Base-by-base conservation (phyloP, 1,284 basidiomycete genomes). In the Phlebopus sp. region DNA sequence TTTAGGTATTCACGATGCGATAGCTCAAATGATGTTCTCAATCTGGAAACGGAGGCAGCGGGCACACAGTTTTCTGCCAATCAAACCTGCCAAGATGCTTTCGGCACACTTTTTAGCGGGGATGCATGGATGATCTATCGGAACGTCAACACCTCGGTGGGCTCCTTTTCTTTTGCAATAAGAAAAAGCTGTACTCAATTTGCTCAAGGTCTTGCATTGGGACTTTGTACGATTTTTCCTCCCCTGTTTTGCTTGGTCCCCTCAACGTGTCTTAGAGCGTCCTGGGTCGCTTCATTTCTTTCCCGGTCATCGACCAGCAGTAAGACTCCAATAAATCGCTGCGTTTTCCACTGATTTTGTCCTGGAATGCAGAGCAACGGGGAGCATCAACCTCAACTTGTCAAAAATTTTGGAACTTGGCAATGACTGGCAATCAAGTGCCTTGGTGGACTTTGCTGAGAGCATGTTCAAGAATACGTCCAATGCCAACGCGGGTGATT, bases 61-160 rank as follows among this genome's bases (percentile, higher is more conserved):
- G 78, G 76, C 17, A 84, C 81, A 1, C 67, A 73, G 39, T 81
- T 75, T 55, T 72, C 75, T 10, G 73, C 78, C n/a, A 62, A 59
- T 31, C 51, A 55, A 7, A 59, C 64, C 3, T 64, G 70, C 7
- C 71, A 69, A 49, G 53, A 54, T 32, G 78, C 79, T 0, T 78
- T 84, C 48, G 72, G 71, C 9, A 70, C 69, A 11, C 61, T 81
- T 4, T 68, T 85, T 44, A 70, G 75, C 29, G 79, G 73, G 8
- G 69, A 75, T 57, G 67, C 69, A 50, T 87, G 84, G 84, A 85
- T 86, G 82, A 79, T 85, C 41, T 82, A 76, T 54, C 69, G 70
- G 17, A 85, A 86, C 59, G 63, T 71, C 6, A 46, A 74, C 34
- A 84, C 82, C 1, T 66, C 71, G 11, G 47, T 49, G 30, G 21